A percentile compares a stretch with the other conserved stretches of the same genome.
phyloP scores from a whole-genome alignment of 1,139 yeast species.

The Candida mesenterica region DNA sequence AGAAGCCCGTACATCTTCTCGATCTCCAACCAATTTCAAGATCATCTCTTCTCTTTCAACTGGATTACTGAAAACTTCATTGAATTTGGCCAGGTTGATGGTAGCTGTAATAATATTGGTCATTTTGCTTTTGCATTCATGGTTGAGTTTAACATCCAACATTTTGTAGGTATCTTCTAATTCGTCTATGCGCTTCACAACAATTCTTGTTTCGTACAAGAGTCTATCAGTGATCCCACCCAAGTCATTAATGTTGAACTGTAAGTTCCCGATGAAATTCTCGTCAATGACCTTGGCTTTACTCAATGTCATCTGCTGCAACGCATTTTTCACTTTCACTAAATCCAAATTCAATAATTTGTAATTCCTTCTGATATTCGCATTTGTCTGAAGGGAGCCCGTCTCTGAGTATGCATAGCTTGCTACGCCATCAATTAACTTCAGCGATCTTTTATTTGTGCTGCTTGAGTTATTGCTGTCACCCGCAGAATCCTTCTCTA shows the following conservation, averaged over 20 bases:
- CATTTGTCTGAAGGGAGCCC: conserved; percentile 12
- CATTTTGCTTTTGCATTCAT: conserved; percentile 29
- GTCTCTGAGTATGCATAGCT: neutral
- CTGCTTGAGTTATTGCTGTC: neutral
- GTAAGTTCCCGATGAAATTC: conserved; percentile 34
- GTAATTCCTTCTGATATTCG: conserved; percentile 23
- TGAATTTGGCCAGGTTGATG: conserved; percentile 34
- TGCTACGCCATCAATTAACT: neutral
- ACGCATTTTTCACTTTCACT: conserved; percentile 28
- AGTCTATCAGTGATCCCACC: conserved; percentile 73
- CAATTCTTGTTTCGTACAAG: conserved; percentile 73
- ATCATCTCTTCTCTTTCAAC: conserved; percentile 31
- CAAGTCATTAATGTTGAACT: conserved; percentile 57
- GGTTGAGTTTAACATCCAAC: conserved; percentile 43
- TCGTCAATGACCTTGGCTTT: conserved; percentile 33
- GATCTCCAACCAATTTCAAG: conserved; percentile 25
- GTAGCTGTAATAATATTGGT: conserved; percentile 35
- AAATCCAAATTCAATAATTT: conserved; percentile 33
- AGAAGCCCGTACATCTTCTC: conserved; percentile 1
- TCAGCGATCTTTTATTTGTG: conserved; percentile 2
- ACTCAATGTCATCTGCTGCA: conserved; percentile 29
- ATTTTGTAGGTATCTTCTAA: conserved; percentile 63
- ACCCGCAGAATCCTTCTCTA: conserved; percentile 6
- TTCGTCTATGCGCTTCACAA: conserved; percentile 73
- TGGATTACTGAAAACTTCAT: conserved; percentile 28